Conservation (phyloP, 2,329 filamentous ascomycete genomes). For the Colletotrichum liaoningense region DNA sequence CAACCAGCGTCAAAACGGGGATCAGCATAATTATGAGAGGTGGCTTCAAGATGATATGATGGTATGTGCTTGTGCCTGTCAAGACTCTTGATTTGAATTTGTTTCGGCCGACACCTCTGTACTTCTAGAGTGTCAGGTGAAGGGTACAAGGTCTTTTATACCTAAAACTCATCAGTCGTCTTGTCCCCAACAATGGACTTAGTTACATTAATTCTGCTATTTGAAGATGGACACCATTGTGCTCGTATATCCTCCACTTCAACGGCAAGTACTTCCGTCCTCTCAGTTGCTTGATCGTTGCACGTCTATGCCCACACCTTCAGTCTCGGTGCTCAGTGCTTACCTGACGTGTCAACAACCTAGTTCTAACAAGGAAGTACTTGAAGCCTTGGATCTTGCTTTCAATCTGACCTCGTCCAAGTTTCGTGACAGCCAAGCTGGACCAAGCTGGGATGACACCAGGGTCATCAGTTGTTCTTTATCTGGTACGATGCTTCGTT, state of each 20-base stretch:
- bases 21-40: conserved; percentile 1
- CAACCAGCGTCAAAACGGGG: conserved; percentile 10
- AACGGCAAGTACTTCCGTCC: background rate
- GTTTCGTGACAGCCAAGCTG: background rate
- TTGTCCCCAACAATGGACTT: background rate
- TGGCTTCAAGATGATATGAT: background rate
- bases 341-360: background rate
- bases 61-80: background rate
- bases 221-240: background rate
- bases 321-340: background rate
- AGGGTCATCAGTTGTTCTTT: background rate
- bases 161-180: background rate
- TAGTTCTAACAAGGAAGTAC: background rate
- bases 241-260: background rate
- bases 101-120: background rate
- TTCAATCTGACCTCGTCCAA: background rate
- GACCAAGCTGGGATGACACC: background rate
- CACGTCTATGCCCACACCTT: no score
- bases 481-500: background rate
- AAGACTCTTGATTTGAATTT: background rate
- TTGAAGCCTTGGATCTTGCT: background rate
- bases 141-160: background rate
- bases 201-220: background rate
- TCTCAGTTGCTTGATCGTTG: background rate
- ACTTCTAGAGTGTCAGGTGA: background rate